Evolutionary conservation across 352 stramenopile genomes (phyloP).

Genomic region (Phytophthora syringae): DNA sequence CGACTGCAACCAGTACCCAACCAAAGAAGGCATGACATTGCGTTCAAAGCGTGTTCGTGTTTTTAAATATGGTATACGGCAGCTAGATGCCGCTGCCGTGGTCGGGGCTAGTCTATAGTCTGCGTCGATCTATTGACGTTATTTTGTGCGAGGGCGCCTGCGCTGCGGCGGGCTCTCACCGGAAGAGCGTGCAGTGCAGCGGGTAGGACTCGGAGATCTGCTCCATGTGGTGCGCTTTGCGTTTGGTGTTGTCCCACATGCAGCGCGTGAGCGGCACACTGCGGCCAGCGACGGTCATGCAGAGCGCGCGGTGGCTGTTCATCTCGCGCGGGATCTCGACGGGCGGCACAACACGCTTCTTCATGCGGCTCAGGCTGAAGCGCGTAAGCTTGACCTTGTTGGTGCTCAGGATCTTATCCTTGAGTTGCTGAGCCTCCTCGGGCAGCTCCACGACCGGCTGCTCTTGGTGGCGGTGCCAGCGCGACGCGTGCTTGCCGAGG

Average conservation of each 20-base stretch:
- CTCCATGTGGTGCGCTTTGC: conserved; percentile 48
- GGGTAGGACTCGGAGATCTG: conserved; percentile 57
- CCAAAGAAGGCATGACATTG: no score
- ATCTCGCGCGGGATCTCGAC: conserved; percentile 56
- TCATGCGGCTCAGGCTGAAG: conserved; percentile 72
- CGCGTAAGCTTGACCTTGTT: conserved; percentile 52
- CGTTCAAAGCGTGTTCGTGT: conserved; percentile 21
- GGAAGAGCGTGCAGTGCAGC: conserved; percentile 43
- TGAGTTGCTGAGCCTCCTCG: conserved; percentile 55
- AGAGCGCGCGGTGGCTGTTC: conserved; percentile 39
- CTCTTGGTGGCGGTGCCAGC: conserved; percentile 47
- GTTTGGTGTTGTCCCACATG: conserved; percentile 71
- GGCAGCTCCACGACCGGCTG: conserved; percentile 37
- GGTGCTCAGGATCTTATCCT: conserved; percentile 56
- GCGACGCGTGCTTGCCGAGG: conserved; percentile 35
- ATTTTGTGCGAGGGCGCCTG: neutral
- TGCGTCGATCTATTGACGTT: conserved; percentile 7
- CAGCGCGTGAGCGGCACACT: conserved; percentile 59
- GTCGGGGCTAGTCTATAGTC: conserved; percentile 25
- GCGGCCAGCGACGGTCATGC: conserved; percentile 52
- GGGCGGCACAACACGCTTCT: conserved; percentile 58
- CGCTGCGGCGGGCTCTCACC: conserved; percentile 24
- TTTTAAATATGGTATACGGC: conserved; percentile 33
- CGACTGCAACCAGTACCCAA: no score
- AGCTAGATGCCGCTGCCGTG: conserved; percentile 13